Evolutionary conservation across 2,329 filamentous ascomycete species (phyloP).

Genomic region (Periconia digitata): DNA sequence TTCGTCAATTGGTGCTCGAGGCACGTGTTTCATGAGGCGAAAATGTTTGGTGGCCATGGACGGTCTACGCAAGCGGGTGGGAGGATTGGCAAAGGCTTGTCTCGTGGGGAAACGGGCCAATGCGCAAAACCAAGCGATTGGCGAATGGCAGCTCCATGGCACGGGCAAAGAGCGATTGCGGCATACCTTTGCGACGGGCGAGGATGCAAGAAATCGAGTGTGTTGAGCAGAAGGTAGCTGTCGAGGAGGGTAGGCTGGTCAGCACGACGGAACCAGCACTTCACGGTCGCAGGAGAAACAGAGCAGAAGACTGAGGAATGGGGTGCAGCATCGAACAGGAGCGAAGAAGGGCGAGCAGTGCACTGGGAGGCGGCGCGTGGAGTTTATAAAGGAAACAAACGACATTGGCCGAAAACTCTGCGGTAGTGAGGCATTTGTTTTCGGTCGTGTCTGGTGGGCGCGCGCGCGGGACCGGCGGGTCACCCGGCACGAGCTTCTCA

Average conservation of each 20-base stretch:
- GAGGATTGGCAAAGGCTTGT: conserved; percentile 17
- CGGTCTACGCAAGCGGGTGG: background rate
- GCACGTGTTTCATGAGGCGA: background rate
- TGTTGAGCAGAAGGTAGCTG: conserved; percentile 29
- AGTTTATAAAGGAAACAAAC: conserved; percentile 33
- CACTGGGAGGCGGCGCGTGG: conserved; percentile 17
- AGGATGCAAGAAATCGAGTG: conserved; percentile 19
- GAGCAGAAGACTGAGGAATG: conserved; percentile 23
- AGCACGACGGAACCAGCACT: conserved; percentile 31
- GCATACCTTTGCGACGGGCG: conserved; percentile 38
- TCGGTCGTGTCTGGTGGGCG: conserved; percentile 21
- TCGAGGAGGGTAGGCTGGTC: conserved; percentile 30
- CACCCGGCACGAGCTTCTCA: conserved; percentile 26
- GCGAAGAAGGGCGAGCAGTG: conserved; percentile 20
- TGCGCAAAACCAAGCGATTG: conserved; percentile 1
- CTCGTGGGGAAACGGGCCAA: conserved; percentile 12
- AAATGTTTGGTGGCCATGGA: conserved; percentile 1
- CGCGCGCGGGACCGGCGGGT: conserved; percentile 32
- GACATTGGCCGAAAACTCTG: conserved; percentile 37
- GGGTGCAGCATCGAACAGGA: conserved; percentile 27
- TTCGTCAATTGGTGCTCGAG: background rate
- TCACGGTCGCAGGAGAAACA: conserved; percentile 28
- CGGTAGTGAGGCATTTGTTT: conserved; percentile 41
- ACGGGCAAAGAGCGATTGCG: conserved; percentile 8
- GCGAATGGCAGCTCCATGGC: background rate